Percentiles rank a stretch among this genome's conserved stretches.
These are phyloP conservation scores for Pleurostoma richardsiae DNA, from an alignment of 2,329 filamentous ascomycete species.

Conservation along the genomic window DNA sequence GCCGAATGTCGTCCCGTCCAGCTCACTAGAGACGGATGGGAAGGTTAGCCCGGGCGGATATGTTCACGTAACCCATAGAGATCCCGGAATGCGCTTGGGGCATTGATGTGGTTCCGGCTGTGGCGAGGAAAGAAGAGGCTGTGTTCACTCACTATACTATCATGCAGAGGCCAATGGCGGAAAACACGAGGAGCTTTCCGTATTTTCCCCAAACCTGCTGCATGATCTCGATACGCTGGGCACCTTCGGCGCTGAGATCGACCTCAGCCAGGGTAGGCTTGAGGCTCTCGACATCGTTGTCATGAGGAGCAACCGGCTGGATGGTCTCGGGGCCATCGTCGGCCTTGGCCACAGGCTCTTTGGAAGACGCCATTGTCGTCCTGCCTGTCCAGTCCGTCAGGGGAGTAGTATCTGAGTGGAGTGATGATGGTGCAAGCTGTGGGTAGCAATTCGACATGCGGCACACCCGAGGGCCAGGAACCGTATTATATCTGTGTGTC, in stretches of 20 bases:
- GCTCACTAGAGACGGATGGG: neutral
- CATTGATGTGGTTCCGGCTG: no score
- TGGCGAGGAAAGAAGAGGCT: neutral
- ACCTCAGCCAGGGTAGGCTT: neutral
- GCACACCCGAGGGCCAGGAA: no score
- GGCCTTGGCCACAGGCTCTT: no score
- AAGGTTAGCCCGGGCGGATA: neutral
- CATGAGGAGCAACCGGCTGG: neutral
- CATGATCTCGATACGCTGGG: neutral
- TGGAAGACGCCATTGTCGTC: no score
- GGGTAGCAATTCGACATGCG: no score
- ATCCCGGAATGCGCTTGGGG: no score
- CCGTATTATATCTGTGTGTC: no score
- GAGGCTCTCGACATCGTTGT: neutral
- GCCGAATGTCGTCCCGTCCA: conserved; percentile 26
- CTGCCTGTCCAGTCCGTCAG: no score
- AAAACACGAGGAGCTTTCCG: neutral
- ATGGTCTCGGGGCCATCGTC: no score
- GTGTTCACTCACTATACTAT: neutral
- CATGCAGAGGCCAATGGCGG: neutral
- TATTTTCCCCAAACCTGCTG: neutral
- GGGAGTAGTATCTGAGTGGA: no score
- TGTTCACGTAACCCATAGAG: neutral
- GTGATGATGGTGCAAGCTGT: no score
- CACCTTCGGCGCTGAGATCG: neutral